Percentiles rank a stretch among this genome's conserved stretches.
phyloP scores from a whole-genome alignment of 345 rosid genomes.

The Zanthoxylum bungeanum region DNA sequence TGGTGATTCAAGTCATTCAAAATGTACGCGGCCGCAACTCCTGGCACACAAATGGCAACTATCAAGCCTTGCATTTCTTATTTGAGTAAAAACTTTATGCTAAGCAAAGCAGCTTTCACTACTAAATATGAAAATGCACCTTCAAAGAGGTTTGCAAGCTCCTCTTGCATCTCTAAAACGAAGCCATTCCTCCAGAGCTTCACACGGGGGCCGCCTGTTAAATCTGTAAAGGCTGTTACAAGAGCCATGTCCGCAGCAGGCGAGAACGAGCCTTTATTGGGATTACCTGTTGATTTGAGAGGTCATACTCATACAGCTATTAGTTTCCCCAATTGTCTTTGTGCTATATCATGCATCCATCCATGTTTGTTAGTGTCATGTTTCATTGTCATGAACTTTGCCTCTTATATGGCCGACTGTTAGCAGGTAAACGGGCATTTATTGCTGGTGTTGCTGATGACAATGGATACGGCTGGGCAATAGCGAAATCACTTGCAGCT shows the following conservation, averaged over 20 bases:
- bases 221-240: constrained; percentile 21
- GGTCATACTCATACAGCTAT: constrained; percentile 23
- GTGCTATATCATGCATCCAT: background rate
- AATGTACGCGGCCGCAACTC: constrained; percentile 40
- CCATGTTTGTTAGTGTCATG: background rate
- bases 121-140: constrained; percentile 26
- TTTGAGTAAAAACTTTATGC: constrained; percentile 13
- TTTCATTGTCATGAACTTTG: background rate
- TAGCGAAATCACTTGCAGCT: constrained; percentile 70
- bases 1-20: constrained; percentile 8
- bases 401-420: constrained; percentile 5
- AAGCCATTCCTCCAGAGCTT: constrained; percentile 22
- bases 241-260: constrained; percentile 32
- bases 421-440: constrained; percentile 57
- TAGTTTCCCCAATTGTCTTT: background rate
- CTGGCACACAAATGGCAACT: constrained; percentile 31
- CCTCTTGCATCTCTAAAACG: constrained; percentile 33
- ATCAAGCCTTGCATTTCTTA: constrained; percentile 32
- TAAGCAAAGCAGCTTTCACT: constrained; percentile 19
- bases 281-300: constrained; percentile 58
- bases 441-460: constrained; percentile 73
- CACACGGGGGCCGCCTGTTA: constrained; percentile 19
- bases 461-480: constrained; percentile 74
- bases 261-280: constrained; percentile 37
- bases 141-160: constrained; percentile 35